A percentile compares a stretch with the other conserved stretches of the same genome.
phyloP scores from a whole-genome alignment of 139 green algal genomes.

The Ulvella scutata region DNA sequence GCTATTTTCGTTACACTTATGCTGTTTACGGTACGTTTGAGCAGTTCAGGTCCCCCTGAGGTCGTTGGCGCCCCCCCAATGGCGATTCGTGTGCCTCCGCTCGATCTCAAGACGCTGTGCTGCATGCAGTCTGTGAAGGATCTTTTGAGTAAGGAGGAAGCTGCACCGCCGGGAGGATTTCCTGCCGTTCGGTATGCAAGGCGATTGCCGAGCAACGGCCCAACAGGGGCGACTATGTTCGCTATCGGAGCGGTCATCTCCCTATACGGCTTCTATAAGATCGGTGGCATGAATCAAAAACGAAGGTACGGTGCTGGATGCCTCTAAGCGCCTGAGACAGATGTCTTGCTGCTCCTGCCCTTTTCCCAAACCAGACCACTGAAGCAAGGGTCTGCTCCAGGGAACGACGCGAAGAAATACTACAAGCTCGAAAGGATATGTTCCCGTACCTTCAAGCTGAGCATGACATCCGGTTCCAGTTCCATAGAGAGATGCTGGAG shows the following conservation, averaged over 20 bases:
- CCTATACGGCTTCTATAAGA: slow-evolving; percentile 76
- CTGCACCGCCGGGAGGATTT: slow-evolving; percentile 75
- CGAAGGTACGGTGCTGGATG: neutral
- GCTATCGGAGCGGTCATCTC: slow-evolving; percentile 53
- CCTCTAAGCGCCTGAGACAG: neutral
- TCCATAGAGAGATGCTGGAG: neutral
- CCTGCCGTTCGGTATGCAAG: slow-evolving; percentile 72
- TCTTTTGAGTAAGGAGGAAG: slow-evolving; percentile 75
- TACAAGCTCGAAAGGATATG: slow-evolving; percentile 22
- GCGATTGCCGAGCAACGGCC: slow-evolving; percentile 67
- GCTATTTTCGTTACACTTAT: neutral
- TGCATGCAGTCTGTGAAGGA: slow-evolving; percentile 70
- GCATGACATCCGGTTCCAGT: slow-evolving; percentile 41
- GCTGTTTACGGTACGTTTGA: neutral
- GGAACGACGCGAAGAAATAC: slow-evolving; percentile 22
- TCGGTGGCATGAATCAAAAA: slow-evolving; percentile 10
- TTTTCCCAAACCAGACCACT: neutral
- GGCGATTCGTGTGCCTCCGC: neutral
- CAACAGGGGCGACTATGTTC: slow-evolving; percentile 71
- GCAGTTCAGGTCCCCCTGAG: neutral
- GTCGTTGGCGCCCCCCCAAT: neutral
- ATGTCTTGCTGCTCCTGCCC: neutral
- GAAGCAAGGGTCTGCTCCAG: neutral
- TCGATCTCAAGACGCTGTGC: neutral
- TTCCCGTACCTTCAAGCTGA: slow-evolving; percentile 61